A percentile compares a stretch with the other conserved stretches of the same genome.
Evolutionary conservation across 1,139 yeast genomes (phyloP).

Genomic region (Magnusiomyces ingens): DNA sequence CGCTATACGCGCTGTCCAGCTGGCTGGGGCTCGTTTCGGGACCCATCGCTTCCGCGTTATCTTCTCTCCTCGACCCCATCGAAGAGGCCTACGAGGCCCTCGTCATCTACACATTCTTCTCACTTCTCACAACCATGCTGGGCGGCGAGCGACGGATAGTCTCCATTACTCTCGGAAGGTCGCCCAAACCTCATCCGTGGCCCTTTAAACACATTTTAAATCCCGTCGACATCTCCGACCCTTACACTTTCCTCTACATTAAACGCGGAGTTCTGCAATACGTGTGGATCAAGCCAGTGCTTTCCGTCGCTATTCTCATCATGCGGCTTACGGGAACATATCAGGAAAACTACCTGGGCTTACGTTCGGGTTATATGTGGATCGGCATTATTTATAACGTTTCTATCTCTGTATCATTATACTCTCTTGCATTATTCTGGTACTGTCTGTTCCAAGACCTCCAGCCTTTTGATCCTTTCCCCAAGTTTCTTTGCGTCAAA

Average conservation of each 20-base stretch:
- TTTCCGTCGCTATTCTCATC: conserved; percentile 52
- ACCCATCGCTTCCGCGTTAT: conserved; percentile 42
- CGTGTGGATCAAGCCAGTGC: conserved; percentile 87
- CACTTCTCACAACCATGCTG: conserved; percentile 69
- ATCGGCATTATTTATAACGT: conserved; percentile 63
- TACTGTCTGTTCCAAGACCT: conserved; percentile 72
- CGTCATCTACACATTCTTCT: conserved; percentile 87
- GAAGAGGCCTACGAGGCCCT: conserved; percentile 93
- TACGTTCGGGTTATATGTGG: conserved; percentile 55
- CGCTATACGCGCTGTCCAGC: conserved; percentile 48
- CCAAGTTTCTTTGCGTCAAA: conserved; percentile 88
- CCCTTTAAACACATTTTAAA: conserved; percentile 56
- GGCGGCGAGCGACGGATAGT: conserved; percentile 91
- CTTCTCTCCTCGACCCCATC: conserved; percentile 60
- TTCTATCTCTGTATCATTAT: conserved; percentile 75
- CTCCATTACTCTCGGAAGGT: conserved; percentile 62
- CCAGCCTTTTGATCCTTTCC: conserved; percentile 77
- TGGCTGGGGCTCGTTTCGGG: conserved; percentile 51
- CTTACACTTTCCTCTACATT: conserved; percentile 63
- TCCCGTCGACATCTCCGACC: conserved; percentile 78
- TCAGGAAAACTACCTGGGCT: conserved; percentile 42
- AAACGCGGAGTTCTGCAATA: conserved; percentile 88
- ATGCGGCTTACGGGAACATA: conserved; percentile 46
- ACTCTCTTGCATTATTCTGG: conserved; percentile 89
- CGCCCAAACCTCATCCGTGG: conserved; percentile 52